Conservation (phyloP, 768 basidiomycete species). For the Atractiella rhizophila region DNA sequence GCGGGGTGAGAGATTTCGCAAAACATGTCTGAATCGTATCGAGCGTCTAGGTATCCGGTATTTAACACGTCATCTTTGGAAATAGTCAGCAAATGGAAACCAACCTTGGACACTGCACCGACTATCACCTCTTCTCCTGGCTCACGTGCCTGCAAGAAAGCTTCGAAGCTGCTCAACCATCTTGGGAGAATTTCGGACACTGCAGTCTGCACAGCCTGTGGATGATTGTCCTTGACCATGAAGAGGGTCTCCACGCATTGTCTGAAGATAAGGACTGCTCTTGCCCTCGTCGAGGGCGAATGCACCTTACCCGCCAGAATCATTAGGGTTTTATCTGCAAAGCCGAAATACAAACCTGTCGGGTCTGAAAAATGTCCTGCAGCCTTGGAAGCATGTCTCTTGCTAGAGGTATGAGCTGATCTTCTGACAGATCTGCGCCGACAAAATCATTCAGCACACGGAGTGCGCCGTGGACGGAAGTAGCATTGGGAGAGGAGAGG, state of each 20-base stretch:
- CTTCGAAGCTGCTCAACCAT: constrained; percentile 78
- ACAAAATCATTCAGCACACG: constrained; percentile 87
- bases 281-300: constrained; percentile 53
- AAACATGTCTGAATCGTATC: constrained; percentile 59
- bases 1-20: constrained; percentile 39
- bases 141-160: constrained; percentile 41
- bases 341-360: constrained; percentile 30
- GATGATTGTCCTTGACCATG: constrained; percentile 85
- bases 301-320: constrained; percentile 18
- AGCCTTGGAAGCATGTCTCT: constrained; percentile 67
- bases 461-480: constrained; percentile 82
- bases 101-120: too few relatives aligned
- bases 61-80: too few relatives aligned
- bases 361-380: constrained; percentile 47
- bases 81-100: too few relatives aligned
- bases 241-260: constrained; percentile 72
- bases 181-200: constrained; percentile 51
- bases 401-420: constrained; percentile 79
- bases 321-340: neutral
- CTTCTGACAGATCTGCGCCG: constrained; percentile 71
- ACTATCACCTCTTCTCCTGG: constrained; percentile 30
- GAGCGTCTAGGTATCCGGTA: too few relatives aligned
- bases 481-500: constrained; percentile 43
- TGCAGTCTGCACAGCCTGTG: constrained; percentile 60
- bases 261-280: constrained; percentile 63